Evolutionary conservation across 371 early-diverging fungal species (phyloP).

Genomic region (Apophysomyces ossiformis): DNA sequence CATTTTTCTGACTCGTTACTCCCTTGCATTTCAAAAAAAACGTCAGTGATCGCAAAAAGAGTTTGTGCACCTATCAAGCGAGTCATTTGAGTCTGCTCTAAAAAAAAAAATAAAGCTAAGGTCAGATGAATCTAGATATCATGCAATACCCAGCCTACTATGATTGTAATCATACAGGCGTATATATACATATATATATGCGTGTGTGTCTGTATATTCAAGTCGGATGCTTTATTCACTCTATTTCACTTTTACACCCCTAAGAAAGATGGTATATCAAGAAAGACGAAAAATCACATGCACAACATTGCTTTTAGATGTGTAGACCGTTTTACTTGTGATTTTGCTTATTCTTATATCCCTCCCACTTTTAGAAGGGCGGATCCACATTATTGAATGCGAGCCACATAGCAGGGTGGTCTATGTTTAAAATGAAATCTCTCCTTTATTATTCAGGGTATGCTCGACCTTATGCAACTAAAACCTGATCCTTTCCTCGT

Average conservation of each 20-base stretch:
- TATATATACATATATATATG: too few relatives aligned
- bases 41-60: constrained; percentile 4
- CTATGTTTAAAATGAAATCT: constrained; percentile 5
- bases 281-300: neutral
- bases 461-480: neutral
- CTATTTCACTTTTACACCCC: neutral
- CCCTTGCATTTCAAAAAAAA: constrained; percentile 2
- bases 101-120: neutral
- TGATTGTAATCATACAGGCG: too few relatives aligned
- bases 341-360: neutral
- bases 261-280: neutral
- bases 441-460: neutral
- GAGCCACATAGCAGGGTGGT: neutral
- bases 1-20: neutral
- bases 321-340: neutral
- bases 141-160: too few relatives aligned
- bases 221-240: neutral
- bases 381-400: neutral
- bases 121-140: neutral
- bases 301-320: neutral
- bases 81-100: too few relatives aligned
- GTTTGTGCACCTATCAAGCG: neutral
- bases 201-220: neutral
- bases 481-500: neutral
- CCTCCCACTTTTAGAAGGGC: neutral